Evolutionary conservation across 192 early-diverging fungal species (phyloP), one percentile per base, ranked within the genome.

Genomic region (Gonapodya prolifera): DNA sequence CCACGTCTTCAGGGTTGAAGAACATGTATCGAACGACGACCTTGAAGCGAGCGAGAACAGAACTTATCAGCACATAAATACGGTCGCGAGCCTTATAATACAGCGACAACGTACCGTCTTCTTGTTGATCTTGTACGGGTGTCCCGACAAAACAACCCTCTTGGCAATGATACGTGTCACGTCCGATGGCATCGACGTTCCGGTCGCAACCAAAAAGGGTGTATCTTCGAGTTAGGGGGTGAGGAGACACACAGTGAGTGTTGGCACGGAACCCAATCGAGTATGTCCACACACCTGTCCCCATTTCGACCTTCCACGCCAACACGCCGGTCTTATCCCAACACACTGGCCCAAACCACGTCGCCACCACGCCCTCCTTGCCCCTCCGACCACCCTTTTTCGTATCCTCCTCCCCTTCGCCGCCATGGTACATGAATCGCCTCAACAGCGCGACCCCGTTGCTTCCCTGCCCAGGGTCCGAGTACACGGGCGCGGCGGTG

Each of bases 11-110:
- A 29, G 94, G 88, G 81, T 92, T 93, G 83, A 95, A 97, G 88
- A 98, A 97, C 96, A 98, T 98, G 84, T 89, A 96, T 70, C 96
- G 92, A 75, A 98, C 88, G 13, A 98, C 96, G 2, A 94, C 95
- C n/a, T n/a, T n/a, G n/a, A n/a, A n/a, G n/a, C n/a, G n/a, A n/a
- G n/a, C n/a, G n/a, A n/a, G n/a, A n/a, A n/a, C n/a, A n/a, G n/a
- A n/a, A n/a, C n/a, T n/a, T n/a, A n/a, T n/a, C n/a, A n/a, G n/a
- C n/a, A n/a, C n/a, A n/a, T n/a, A n/a, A n/a, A n/a, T n/a, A n/a
- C n/a, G n/a, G n/a, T n/a, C n/a, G n/a, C n/a, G n/a, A n/a, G n/a
- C n/a, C n/a, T n/a, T n/a, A n/a, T n/a, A n/a, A n/a, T n/a, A n/a
- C n/a, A n/a, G n/a, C n/a, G n/a, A n/a, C n/a, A n/a, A n/a, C n/a